Evolutionary conservation across 2,329 filamentous ascomycete genomes (phyloP).

Genomic region (Penicillium sp.): DNA sequence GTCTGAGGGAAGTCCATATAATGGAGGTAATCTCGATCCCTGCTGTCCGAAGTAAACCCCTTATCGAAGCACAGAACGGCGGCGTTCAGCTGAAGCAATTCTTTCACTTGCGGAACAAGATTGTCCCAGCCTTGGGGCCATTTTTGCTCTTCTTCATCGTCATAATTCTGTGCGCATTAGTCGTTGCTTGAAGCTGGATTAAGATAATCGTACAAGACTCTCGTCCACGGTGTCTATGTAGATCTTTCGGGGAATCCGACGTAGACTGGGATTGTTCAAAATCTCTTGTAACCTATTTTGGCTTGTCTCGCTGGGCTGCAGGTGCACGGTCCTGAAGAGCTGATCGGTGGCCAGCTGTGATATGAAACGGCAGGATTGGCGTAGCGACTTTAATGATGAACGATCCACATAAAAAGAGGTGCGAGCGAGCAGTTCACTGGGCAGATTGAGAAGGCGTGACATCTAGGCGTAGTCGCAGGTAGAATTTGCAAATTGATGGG

Average conservation of each 20-base stretch:
- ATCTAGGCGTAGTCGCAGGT: conserved; percentile 7
- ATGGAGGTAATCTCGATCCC: background rate
- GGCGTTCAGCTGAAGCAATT: conserved; percentile 5
- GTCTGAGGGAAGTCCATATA: conserved; percentile 8
- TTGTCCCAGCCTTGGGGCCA: conserved; percentile 8
- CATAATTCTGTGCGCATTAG: conserved; percentile 6
- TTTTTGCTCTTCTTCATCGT: conserved; percentile 5
- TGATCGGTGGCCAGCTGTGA: conserved; percentile 10
- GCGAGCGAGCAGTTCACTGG: conserved; percentile 6
- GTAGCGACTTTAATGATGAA: conserved; percentile 8
- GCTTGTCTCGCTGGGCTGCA: conserved; percentile 7
- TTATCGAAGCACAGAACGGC: conserved; percentile 13
- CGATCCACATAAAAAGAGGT: conserved; percentile 7
- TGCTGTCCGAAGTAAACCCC: conserved; percentile 4
- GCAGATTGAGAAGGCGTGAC: conserved; percentile 8
- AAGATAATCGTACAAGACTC: conserved; percentile 9
- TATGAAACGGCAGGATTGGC: conserved; percentile 9
- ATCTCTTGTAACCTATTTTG: conserved; percentile 7
- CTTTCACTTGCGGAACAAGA: conserved; percentile 5
- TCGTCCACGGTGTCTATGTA: conserved; percentile 14
- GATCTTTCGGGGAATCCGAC: conserved; percentile 10
- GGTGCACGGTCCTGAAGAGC: conserved; percentile 6
- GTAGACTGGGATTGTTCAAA: conserved; percentile 11
- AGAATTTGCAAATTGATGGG: conserved; percentile 6
- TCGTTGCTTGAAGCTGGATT: conserved; percentile 7